These are phyloP conservation scores for Tetradesmus obliquus DNA, from an alignment of 139 green algal species.

Conservation along the genomic window DNA sequence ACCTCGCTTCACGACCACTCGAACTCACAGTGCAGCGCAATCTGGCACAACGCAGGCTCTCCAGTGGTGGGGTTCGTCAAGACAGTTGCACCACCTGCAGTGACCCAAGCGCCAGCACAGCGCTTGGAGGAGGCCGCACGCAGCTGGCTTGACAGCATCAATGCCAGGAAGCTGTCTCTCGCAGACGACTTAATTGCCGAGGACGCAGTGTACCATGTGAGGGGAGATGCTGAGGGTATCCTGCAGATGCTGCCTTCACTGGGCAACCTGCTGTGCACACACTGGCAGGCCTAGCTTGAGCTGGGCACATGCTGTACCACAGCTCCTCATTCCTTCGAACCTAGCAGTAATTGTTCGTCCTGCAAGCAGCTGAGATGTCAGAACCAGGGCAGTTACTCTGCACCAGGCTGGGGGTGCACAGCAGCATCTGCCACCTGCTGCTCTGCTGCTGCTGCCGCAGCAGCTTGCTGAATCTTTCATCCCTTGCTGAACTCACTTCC, in stretches of 20 bases:
- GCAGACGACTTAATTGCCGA: slow-evolving; percentile 21
- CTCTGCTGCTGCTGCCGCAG: background rate
- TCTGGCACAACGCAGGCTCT: background rate
- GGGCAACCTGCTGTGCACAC: background rate
- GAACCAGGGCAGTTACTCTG: background rate
- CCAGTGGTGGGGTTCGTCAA: slow-evolving; percentile 34
- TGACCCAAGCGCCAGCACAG: background rate
- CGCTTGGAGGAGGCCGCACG: background rate
- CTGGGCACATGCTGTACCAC: background rate
- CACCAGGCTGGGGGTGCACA: background rate
- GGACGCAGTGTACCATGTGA: slow-evolving; percentile 24
- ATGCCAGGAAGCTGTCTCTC: background rate
- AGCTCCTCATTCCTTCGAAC: no score
- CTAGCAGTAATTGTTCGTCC: no score
- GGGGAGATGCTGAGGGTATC: background rate
- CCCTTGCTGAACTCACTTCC: no score
- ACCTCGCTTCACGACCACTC: no score
- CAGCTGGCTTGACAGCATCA: slow-evolving; percentile 9
- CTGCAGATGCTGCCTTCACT: background rate
- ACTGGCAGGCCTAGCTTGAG: background rate
- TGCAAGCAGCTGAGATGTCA: no score
- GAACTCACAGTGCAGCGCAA: no score
- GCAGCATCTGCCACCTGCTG: background rate
- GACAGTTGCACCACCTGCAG: background rate
- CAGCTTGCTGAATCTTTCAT: no score